Evolutionary conservation across 177 flowering plant genomes (phyloP).

Genomic region (Vitis hybrid): DNA sequence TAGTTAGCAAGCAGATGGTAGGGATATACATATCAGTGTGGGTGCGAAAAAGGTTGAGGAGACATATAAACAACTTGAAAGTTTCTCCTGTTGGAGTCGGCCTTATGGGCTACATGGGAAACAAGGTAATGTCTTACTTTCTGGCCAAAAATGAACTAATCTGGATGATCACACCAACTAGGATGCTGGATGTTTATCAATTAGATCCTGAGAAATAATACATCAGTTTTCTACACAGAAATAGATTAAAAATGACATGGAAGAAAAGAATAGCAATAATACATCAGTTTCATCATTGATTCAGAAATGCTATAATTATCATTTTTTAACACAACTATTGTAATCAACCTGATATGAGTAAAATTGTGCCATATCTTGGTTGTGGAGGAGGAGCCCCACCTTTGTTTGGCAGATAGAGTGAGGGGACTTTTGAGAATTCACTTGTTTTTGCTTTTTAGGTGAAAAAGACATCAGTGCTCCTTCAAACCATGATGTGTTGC

Average conservation of each 20-base stretch:
- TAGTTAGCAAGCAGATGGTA: conserved; percentile 98
- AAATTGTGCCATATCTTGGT: neutral
- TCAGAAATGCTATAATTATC: neutral
- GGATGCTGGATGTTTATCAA: too few species aligned
- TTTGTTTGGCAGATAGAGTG: neutral
- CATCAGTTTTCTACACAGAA: too few species aligned
- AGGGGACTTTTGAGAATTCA: neutral
- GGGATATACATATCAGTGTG: conserved; percentile 92
- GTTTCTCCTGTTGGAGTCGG: conserved; percentile 98
- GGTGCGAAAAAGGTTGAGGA: conserved; percentile 79
- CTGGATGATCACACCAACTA: too few species aligned
- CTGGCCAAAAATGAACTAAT: neutral
- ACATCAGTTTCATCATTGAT: neutral
- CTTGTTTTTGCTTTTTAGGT: neutral
- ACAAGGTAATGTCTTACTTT: conserved; percentile 61
- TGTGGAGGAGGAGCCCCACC: neutral
- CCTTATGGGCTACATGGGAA: conserved; percentile 99
- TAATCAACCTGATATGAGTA: neutral
- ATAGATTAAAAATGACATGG: neutral
- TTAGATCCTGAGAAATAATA: too few species aligned
- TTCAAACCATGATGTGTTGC: neutral
- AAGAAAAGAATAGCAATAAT: neutral
- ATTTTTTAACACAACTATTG: neutral
- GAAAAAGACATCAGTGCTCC: neutral
- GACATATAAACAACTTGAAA: conserved; percentile 76